Evolutionary conservation across 352 stramenopile genomes (phyloP).

Genomic region (Peronospora destructor): DNA sequence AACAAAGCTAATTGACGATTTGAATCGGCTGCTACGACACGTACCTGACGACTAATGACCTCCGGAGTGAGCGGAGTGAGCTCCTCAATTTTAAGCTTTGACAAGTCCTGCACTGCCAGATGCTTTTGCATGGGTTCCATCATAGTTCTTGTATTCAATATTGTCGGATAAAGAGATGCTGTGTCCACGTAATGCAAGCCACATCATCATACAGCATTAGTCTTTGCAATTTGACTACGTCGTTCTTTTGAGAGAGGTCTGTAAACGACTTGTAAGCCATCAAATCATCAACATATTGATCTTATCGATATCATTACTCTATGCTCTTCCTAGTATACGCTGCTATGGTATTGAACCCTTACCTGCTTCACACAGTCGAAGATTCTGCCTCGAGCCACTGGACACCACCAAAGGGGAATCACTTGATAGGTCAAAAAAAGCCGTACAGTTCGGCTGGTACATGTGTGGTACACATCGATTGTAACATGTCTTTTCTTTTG

Average conservation of each 20-base stretch:
- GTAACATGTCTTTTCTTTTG: no score
- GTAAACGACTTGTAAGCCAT: no score
- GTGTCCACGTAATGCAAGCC: neutral
- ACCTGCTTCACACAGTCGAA: slow-evolving; percentile 23
- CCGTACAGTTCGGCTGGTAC: slow-evolving; percentile 10
- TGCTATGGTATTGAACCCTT: slow-evolving; percentile 3
- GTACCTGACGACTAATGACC: slow-evolving; percentile 88
- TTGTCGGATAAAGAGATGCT: neutral
- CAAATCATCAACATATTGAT: neutral
- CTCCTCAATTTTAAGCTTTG: slow-evolving; percentile 91
- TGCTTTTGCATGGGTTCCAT: slow-evolving; percentile 67
- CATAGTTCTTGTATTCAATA: slow-evolving; percentile 27
- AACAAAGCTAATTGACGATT: neutral
- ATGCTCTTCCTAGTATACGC: neutral
- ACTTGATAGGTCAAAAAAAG: slow-evolving; percentile 21
- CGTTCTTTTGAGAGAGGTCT: neutral
- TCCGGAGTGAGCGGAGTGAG: slow-evolving; percentile 97
- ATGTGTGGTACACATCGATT: neutral
- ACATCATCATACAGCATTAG: neutral
- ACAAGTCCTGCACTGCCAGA: slow-evolving; percentile 90
- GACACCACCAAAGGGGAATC: slow-evolving; percentile 26
- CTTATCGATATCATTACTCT: neutral
- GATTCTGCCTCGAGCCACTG: slow-evolving; percentile 30
- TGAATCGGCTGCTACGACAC: neutral
- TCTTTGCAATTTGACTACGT: neutral